These are phyloP conservation scores for Claviceps monticola DNA, from an alignment of 2,329 filamentous ascomycete genomes.

Conservation along the genomic window DNA sequence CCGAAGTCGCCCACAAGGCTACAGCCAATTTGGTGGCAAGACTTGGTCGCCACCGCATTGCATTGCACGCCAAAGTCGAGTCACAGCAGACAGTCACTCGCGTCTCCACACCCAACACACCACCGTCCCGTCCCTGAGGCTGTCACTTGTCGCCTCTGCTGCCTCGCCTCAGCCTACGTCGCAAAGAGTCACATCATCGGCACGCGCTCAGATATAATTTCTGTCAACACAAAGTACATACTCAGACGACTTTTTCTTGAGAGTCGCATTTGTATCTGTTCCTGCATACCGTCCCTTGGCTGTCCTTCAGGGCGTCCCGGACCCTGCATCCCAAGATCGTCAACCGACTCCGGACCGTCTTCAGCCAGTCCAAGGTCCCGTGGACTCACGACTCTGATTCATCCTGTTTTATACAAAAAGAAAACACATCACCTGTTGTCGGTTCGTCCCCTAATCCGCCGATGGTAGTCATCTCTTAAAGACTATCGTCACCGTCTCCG, in stretches of 20 bases:
- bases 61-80: conserved; percentile 3
- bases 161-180: conserved; percentile 19
- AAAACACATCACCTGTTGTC: neutral
- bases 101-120: neutral
- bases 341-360: neutral
- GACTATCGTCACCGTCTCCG: conserved; percentile 14
- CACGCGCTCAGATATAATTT: conserved; percentile 17
- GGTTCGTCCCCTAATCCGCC: conserved; percentile 6
- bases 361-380: neutral
- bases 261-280: conserved; percentile 13
- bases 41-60: conserved; percentile 18
- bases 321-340: neutral
- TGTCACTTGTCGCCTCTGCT: conserved; percentile 7
- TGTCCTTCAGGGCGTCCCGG: neutral
- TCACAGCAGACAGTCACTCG: conserved; percentile 5
- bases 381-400: neutral
- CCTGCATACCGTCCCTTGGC: conserved; percentile 15
- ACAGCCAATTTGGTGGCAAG: conserved; percentile 10
- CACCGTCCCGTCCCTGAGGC: conserved; percentile 1
- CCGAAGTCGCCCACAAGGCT: conserved; percentile 21
- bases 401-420: neutral
- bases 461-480: conserved; percentile 23
- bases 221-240: conserved; percentile 5
- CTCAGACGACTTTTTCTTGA: neutral
- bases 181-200: conserved; percentile 21